Evolutionary conservation across 192 early-diverging fungal genomes (phyloP).

Genomic region (Backusella psychrophila): DNA sequence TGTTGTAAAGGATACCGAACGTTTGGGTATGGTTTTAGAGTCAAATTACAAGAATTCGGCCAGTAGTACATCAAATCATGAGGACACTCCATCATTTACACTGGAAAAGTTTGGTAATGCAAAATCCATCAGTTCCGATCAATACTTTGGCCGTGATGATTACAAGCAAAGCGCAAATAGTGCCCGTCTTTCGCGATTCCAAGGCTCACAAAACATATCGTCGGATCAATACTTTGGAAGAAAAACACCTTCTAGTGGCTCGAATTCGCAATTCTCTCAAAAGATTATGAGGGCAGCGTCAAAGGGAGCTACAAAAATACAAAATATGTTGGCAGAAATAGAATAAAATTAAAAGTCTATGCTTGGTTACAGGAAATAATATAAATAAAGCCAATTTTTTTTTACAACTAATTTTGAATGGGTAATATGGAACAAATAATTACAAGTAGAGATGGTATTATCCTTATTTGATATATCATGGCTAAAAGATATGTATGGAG

Average conservation of each 20-base stretch:
- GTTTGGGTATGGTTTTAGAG: conserved; percentile 1
- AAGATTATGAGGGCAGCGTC: conserved; percentile 47
- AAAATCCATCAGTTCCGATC: conserved; percentile 89
- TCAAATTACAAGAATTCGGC: background rate
- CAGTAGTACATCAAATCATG: background rate
- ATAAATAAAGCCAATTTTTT: no score
- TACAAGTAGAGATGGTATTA: no score
- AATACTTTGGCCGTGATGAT: conserved; percentile 82
- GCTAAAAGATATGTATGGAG: no score
- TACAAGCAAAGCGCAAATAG: conserved; percentile 53
- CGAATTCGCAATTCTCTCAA: conserved; percentile 36
- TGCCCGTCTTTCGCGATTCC: conserved; percentile 64
- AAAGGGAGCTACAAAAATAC: conserved; percentile 47
- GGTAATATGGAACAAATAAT: no score
- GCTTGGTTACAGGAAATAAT: no score
- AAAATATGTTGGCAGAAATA: conserved; percentile 28
- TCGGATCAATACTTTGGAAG: conserved; percentile 84
- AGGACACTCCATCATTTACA: conserved; percentile 32
- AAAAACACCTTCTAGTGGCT: background rate
- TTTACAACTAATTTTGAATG: no score
- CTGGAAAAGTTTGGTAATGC: conserved; percentile 79
- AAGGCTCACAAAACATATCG: conserved; percentile 73
- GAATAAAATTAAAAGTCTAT: background rate
- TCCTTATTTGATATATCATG: no score
- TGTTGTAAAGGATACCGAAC: background rate